Percentiles rank a stretch among this genome's conserved stretches.
phyloP scores from a whole-genome alignment of 257 asterid genomes.

The Lycium ferocissimum region DNA sequence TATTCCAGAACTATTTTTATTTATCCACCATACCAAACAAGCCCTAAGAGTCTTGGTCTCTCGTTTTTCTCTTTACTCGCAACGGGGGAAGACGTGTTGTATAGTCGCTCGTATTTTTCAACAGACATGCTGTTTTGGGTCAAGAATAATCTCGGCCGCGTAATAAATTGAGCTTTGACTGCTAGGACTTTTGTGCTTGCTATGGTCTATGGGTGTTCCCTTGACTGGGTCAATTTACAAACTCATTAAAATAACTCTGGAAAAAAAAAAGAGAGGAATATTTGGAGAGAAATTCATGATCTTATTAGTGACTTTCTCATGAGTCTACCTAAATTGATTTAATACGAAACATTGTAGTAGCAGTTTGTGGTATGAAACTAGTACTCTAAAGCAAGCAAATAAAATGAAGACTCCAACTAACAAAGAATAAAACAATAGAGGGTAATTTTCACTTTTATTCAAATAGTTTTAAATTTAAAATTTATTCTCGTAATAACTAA shows the following conservation, averaged over 20 bases:
- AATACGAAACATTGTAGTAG: too few relatives aligned
- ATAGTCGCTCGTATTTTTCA: background rate
- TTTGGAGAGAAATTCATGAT: too few relatives aligned
- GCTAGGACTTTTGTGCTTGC: background rate
- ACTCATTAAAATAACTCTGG: background rate
- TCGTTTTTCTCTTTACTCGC: background rate
- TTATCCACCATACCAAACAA: too few relatives aligned
- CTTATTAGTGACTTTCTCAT: too few relatives aligned
- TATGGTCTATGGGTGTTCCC: background rate
- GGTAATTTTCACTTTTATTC: background rate
- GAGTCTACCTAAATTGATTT: too few relatives aligned
- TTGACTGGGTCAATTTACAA: background rate
- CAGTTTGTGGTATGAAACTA: background rate
- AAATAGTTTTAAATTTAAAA: background rate
- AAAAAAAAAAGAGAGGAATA: too few relatives aligned
- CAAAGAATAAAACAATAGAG: background rate
- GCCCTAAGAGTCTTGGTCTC: background rate
- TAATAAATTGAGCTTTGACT: background rate
- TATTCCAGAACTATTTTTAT: too few relatives aligned
- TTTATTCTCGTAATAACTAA: background rate
- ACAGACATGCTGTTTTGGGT: background rate
- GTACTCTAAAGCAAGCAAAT: background rate
- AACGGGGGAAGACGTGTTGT: background rate
- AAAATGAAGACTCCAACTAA: background rate
- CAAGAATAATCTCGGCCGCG: background rate